Evolutionary conservation across 1,139 yeast species (phyloP).

Genomic region (Debaryomyces fabryi): DNA sequence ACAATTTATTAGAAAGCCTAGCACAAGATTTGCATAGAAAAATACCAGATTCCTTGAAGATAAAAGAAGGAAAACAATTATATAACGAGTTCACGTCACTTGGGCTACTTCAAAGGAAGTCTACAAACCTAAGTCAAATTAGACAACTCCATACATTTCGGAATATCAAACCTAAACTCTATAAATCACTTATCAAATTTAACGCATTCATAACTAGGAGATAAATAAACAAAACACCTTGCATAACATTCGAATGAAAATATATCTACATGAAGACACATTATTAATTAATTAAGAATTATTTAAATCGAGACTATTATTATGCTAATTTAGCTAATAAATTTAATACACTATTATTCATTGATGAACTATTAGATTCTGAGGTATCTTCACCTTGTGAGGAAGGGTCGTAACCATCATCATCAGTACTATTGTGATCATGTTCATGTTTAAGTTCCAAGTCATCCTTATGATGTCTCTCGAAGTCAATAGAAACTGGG

Average conservation of each 20-base stretch:
- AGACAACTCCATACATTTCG: conserved; percentile 1
- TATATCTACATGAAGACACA: background rate
- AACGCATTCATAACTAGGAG: background rate
- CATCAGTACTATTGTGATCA: conserved; percentile 13
- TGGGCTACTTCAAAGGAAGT: conserved; percentile 5
- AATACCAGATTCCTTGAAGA: conserved; percentile 12
- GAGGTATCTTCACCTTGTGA: conserved; percentile 16
- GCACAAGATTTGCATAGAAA: conserved; percentile 11
- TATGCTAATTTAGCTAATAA: conserved; percentile 38
- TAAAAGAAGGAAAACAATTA: conserved; percentile 15
- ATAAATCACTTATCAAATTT: background rate
- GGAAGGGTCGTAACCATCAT: conserved; percentile 17
- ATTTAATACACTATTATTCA: conserved; percentile 29
- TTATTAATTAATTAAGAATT: background rate
- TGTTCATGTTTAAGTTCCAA: conserved; percentile 34
- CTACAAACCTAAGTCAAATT: background rate
- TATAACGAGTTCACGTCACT: conserved; percentile 11
- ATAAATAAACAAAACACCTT: background rate
- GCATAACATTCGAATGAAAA: background rate
- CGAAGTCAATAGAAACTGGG: conserved; percentile 16
- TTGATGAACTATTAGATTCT: conserved; percentile 8
- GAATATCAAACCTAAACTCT: background rate
- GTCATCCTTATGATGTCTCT: conserved; percentile 33
- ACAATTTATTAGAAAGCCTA: conserved; percentile 11
- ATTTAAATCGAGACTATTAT: background rate